Conservation (phyloP, 441 rosid species). For the Corymbia calophylla region DNA sequence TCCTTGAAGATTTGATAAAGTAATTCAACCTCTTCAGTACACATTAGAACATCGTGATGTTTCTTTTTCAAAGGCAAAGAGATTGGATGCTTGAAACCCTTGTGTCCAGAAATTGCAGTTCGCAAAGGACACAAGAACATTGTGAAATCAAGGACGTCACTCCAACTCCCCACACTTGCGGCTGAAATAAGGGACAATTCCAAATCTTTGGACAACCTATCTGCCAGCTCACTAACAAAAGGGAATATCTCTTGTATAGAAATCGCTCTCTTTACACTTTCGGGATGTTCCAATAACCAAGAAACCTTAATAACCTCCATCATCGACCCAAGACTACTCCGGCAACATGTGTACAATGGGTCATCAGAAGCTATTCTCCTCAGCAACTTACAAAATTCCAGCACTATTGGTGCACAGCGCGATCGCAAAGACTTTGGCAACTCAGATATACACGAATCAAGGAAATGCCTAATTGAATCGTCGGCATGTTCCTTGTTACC, state of each 20-base stretch:
- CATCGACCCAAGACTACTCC: not conserved
- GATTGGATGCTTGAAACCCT: not conserved
- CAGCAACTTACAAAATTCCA: not conserved
- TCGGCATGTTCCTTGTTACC: not conserved
- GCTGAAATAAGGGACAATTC: not conserved
- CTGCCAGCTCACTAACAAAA: not conserved
- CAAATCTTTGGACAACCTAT: not conserved
- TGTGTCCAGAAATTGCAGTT: not conserved
- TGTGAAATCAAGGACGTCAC: not conserved
- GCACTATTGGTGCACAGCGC: not conserved
- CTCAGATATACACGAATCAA: not conserved
- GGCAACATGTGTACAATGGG: not conserved
- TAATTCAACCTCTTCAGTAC: not conserved
- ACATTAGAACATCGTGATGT: not conserved
- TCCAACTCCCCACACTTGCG: not conserved
- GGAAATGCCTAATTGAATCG: not conserved
- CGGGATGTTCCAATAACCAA: not conserved
- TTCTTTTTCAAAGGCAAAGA: not conserved
- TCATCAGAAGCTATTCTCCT: not conserved
- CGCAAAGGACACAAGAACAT: not conserved
- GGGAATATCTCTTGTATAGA: not conserved
- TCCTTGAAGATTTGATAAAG: not conserved
- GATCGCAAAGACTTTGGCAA: not conserved
- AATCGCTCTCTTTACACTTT: not conserved
- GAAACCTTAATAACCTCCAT: not conserved